A percentile compares a stretch with the other conserved stretches of the same genome.
Conservation (phyloP, 306 rosid species). For the Abrus precatorius region DNA sequence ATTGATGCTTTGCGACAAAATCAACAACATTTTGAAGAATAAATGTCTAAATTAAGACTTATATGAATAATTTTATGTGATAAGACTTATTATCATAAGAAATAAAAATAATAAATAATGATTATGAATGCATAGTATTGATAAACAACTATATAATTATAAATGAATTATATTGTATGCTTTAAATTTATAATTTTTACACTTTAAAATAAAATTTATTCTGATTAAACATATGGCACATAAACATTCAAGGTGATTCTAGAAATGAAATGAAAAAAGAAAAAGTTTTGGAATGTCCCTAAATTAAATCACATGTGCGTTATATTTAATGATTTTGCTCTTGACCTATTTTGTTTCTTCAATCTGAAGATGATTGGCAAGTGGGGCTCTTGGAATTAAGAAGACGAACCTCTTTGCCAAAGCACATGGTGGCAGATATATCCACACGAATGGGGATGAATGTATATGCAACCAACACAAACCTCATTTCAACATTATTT, state of each 20-base stretch:
- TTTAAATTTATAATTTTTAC: too few species aligned
- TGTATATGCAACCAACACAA: conserved; percentile 1
- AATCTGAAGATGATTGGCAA: conserved; percentile 31
- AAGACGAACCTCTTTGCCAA: conserved; percentile 39
- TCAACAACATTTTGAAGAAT: not conserved
- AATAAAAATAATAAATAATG: too few species aligned
- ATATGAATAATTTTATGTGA: too few species aligned
- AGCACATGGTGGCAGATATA: conserved; percentile 48
- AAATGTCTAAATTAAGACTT: not conserved
- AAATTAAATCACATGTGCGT: not conserved
- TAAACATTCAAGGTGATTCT: too few species aligned
- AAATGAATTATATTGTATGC: too few species aligned
- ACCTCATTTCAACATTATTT: conserved; percentile 27
- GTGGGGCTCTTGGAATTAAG: conserved; percentile 49
- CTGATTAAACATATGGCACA: too few species aligned
- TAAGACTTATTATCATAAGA: too few species aligned
- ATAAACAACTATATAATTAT: too few species aligned
- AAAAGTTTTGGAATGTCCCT: too few species aligned
- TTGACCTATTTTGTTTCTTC: conserved; percentile 36
- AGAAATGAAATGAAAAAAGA: too few species aligned
- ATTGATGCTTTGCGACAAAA: conserved; percentile 19
- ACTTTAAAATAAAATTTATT: too few species aligned
- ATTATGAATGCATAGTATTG: too few species aligned
- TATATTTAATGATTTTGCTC: conserved; percentile 28
- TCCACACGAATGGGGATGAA: conserved; percentile 44